Evolutionary conservation across 2,329 filamentous ascomycete species (phyloP), one percentile per base, ranked within the genome.

Genomic region (Orbilia quercus): DNA sequence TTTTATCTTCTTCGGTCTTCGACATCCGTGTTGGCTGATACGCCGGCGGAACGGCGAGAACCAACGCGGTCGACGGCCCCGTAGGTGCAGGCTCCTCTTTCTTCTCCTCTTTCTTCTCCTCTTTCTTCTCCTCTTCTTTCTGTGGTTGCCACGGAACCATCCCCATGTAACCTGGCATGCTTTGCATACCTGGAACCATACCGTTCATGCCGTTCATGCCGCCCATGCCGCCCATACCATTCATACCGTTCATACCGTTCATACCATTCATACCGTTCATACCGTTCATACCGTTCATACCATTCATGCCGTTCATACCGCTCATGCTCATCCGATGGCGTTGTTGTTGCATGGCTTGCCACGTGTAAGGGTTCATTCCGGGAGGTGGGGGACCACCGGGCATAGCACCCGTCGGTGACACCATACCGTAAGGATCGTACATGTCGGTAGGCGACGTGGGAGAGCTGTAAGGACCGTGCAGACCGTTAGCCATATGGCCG

Each of bases 51-150:
- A 77, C 77, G 6, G 76, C 78, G 7, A 76, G 77, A 58, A 78
- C 76, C 38, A 76, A 77, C 23, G 69, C 75, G 3, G 66, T 69
- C 16, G 58, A 63, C 7, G 54, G 59, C n/a, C 42, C 64, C 2
- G 50, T 42, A 4, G 70, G 40, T 2, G 64, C 48, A 1, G 48
- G 11, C 3, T 66, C 54, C 42, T 75, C 70, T 14, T 77, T 74
- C 74, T 83, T 82, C 45, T 82, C 80, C 9, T 81, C 82, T 16
- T 79, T 76, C 70, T 79, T 79, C 47, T 78, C 77, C 50, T 78
- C 73, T 28, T 77, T 71, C 14, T 77, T 76, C 74, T 77, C 76
- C 44, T 77, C 76, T 40, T 77, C 73, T 7, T 76, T 70, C 7
- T 75, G 65, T 50, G 66, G 66, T 40, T 71, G 66, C 59, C 60